These are phyloP conservation scores for Agrocybe chaxingu DNA, from an alignment of 768 basidiomycete genomes.

Conservation along the genomic window DNA sequence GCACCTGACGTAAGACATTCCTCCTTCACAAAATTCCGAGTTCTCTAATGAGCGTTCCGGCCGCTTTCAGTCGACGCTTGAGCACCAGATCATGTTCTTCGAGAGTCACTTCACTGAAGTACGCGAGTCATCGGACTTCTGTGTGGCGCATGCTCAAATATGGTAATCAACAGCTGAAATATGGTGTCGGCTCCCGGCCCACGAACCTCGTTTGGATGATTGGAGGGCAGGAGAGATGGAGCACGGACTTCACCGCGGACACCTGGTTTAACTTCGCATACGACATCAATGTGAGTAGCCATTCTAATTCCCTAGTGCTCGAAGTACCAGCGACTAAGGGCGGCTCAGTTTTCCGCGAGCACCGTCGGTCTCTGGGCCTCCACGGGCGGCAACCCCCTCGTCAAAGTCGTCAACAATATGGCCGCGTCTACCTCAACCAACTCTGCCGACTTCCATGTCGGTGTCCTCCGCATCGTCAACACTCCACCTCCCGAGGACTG, in stretches of 20 bases:
- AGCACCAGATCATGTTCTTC: constrained; percentile 64
- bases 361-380: constrained; percentile 61
- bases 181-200: constrained; percentile 47
- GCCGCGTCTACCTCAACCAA: constrained; percentile 53
- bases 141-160: not conserved
- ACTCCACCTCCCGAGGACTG: constrained; percentile 47
- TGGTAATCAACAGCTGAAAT: constrained; percentile 41
- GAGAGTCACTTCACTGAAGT: constrained; percentile 65
- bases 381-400: constrained; percentile 43
- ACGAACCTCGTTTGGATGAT: constrained; percentile 56
- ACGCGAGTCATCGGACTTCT: not conserved
- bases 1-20: constrained; percentile 42
- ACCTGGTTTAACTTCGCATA: constrained; percentile 69
- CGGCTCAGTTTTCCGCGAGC: constrained; percentile 41
- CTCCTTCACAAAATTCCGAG: not conserved
- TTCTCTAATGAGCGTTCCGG: not conserved
- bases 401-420: constrained; percentile 45
- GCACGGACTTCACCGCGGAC: constrained; percentile 45
- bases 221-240: constrained; percentile 42
- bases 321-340: not conserved
- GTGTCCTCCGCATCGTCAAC: constrained; percentile 54
- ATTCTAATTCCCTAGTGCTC: not conserved
- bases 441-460: constrained; percentile 60
- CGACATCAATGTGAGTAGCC: constrained; percentile 50
- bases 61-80: constrained; percentile 38